A percentile compares a stretch with the other conserved stretches of the same genome.
Evolutionary conservation across 257 asterid species (phyloP).

Genomic region (Cinchona pubescens): DNA sequence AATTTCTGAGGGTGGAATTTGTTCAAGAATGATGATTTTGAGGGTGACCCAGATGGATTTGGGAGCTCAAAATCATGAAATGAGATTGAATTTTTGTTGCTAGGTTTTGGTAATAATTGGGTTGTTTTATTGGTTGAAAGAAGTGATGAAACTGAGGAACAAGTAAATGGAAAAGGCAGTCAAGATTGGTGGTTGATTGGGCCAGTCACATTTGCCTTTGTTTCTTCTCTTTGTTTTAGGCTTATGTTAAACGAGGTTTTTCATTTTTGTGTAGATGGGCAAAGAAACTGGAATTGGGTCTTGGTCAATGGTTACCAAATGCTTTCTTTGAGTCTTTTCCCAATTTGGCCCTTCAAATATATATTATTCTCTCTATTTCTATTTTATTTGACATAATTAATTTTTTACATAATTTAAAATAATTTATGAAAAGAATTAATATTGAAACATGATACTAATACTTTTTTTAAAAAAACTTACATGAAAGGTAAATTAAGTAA

Average conservation of each 20-base stretch:
- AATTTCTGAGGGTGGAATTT: conserved; percentile 12
- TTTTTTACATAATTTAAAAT: too few relatives aligned
- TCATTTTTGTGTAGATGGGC: background rate
- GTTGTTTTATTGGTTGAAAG: background rate
- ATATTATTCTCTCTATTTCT: too few relatives aligned
- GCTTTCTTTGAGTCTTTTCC: too few relatives aligned
- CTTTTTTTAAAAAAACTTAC: too few relatives aligned
- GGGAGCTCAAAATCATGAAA: conserved; percentile 22
- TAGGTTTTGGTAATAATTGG: background rate
- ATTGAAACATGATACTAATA: too few relatives aligned
- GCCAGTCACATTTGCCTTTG: background rate
- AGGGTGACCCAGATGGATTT: conserved; percentile 18
- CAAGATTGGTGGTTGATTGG: background rate
- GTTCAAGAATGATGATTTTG: conserved; percentile 18
- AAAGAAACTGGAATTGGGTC: background rate
- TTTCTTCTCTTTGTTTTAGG: background rate
- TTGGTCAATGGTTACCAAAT: too few relatives aligned
- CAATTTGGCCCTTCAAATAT: too few relatives aligned
- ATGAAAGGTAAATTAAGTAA: too few relatives aligned
- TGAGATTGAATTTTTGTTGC: conserved; percentile 1
- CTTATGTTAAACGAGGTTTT: conserved; percentile 1
- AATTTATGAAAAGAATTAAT: too few relatives aligned
- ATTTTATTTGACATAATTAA: too few relatives aligned
- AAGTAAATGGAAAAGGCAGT: conserved; percentile 2
- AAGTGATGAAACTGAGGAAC: background rate